Evolutionary conservation across 78 protist genomes (phyloP), one percentile per base, ranked within the genome.

Genomic region (Dictyostelium brefeldianum): DNA sequence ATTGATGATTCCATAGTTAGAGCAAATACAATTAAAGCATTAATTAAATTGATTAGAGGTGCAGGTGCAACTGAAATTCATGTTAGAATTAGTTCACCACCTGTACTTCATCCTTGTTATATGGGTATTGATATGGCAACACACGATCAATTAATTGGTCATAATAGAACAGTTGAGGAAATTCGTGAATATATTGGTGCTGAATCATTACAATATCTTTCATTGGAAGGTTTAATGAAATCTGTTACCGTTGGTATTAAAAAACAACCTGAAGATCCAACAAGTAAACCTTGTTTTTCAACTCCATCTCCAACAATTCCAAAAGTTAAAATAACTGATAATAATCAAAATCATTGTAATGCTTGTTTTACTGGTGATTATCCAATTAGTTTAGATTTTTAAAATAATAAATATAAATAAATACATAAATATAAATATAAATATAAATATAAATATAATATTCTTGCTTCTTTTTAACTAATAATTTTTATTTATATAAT

Each of bases 51-150:
- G 18, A 80, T 92, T 22, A 73, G 91, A 65, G 70, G 50, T 18
- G 96, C 96, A 36, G 96, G 96, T 41, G 96, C 96, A 25, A 53
- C 46, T 18, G 84, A 82, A 31, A 75, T 92, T 47, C 96, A 92
- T 29, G 96, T 92, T 50, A 73, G 96, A 78, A 92, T 92, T 31
- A 83, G 91, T 3, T 83, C 92, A 20, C 96, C 96, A 51, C 96
- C 96, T 3, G 84, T 92, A 6, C 36, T 83, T 8, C 89, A 81
- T 85, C 96, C 96, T 47, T 92, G 96, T 31, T 83, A 83, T 47
- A 92, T 92, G 96, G 96, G 96, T 83, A 83, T 92, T 17, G 96
- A 92, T 51, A 81, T 92, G 84, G 91, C 90, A 4, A 82, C 96
- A 0, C 41, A 79, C 12, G 96, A 92, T 6, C 93, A 92, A 59